Percentiles rank a stretch among this genome's conserved stretches.
Evolutionary conservation across 78 protist genomes (phyloP).

Genomic region (Pelomyxa schiedti): DNA sequence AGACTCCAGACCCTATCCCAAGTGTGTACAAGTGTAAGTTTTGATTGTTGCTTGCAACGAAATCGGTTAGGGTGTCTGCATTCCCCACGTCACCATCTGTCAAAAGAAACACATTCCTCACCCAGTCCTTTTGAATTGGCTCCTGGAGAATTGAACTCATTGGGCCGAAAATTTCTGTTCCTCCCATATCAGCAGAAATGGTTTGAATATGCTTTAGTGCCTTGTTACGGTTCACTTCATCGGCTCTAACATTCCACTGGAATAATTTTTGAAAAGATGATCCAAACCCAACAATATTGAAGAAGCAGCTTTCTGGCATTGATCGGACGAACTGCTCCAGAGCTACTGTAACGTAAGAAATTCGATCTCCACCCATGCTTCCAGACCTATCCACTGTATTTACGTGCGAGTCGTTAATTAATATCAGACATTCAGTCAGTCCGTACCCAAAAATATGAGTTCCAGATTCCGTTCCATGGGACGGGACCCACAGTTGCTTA

Average conservation of each 20-base stretch:
- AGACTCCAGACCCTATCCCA: slow-evolving; percentile 40
- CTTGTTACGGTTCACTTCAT: neutral
- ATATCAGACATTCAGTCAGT: no score
- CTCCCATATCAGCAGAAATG: slow-evolving; percentile 43
- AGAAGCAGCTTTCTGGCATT: neutral
- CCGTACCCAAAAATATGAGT: no score
- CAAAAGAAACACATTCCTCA: slow-evolving; percentile 44
- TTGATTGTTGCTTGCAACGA: neutral
- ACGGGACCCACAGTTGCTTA: no score
- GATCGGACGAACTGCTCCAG: neutral
- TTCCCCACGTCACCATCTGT: slow-evolving; percentile 60
- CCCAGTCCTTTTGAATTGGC: neutral
- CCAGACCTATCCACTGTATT: neutral
- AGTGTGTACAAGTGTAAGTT: slow-evolving; percentile 20
- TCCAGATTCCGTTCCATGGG: no score
- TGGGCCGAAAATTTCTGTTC: slow-evolving; percentile 43
- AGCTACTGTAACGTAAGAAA: neutral
- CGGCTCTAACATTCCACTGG: neutral
- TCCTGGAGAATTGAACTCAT: neutral
- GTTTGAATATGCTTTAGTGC: neutral
- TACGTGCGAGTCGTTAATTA: no score
- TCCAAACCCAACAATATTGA: neutral
- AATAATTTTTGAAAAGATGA: neutral
- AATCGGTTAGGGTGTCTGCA: neutral
- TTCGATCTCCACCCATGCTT: neutral